Base-by-base conservation (phyloP, 139 green algal species). In the Pleodorina starrii region DNA sequence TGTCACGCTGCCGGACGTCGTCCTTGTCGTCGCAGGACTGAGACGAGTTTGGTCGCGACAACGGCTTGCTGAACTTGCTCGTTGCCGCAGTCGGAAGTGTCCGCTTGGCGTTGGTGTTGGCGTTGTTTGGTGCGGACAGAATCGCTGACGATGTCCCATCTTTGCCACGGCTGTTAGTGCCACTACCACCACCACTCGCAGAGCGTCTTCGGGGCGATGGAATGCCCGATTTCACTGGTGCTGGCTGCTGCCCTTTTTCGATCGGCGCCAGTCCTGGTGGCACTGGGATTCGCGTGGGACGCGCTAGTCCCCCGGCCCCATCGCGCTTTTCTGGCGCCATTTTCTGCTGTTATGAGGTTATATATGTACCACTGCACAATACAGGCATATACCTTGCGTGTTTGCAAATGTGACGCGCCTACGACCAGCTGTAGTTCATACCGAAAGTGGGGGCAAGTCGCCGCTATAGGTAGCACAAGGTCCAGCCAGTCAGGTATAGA, bases 1-100 rank as follows among this genome's bases (percentile, higher is more conserved):
- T 80, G 74, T 82, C 74, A 21, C 74, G 42, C 74, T 82, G 44
- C 1, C 29, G 74, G 44, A 82, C 46, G 44, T 82, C 74, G 46
- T 82, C 74, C 25, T 82, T 80, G 25, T 80, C 72, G 12, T 80
- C 72, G 27, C 12, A 35, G 27, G 72, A 51, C 17, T 51, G 79
- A 36, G 79, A 60, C 11, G 79, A 44, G 57, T 63, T 86, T 5
- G 40, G 79, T 6, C 54, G 51, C 21, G 60, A 36, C 5, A 68
- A 14, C 7, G 76, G 19, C n/a, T 84, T 84, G 27, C 46, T 46
- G 9, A 84, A 32, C 35, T 84, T 83, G 48, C n/a, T 85, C 12
- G 36, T 11, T 0, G 1, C 14, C 17, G 78, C 51, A 35, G 78
- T 35, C 35, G 5, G 23, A 4, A n/a, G 17, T 25, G 25, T 17